phyloP scores from a whole-genome alignment of 2,329 filamentous ascomycete genomes.

The Coniella lustricola region DNA sequence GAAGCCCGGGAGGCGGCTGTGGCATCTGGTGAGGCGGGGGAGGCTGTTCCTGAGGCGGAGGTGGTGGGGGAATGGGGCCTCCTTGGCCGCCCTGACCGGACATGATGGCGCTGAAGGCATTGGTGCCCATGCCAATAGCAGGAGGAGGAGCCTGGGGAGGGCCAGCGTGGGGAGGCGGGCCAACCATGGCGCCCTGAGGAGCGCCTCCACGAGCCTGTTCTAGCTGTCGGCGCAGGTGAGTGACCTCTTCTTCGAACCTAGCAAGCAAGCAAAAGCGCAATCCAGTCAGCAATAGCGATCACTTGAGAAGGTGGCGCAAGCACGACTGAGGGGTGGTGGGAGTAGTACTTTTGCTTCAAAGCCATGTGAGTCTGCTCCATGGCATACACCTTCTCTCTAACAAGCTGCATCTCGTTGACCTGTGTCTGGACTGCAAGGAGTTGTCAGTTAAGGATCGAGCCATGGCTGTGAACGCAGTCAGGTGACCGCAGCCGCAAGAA shows the following conservation, averaged over 20 bases:
- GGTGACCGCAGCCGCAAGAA: background rate
- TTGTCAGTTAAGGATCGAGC: slow-evolving; percentile 16
- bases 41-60: slow-evolving; percentile 50
- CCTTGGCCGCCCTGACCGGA: slow-evolving; percentile 76
- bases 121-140: slow-evolving; percentile 82
- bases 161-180: slow-evolving; percentile 66
- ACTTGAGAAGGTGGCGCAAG: no score
- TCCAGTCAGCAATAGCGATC: slow-evolving; percentile 8
- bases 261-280: background rate
- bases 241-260: slow-evolving; percentile 92
- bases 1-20: slow-evolving; percentile 65
- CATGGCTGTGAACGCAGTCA: slow-evolving; percentile 1
- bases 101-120: slow-evolving; percentile 95
- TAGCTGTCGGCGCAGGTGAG: slow-evolving; percentile 78
- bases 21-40: slow-evolving; percentile 56
- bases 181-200: slow-evolving; percentile 53
- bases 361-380: slow-evolving; percentile 85
- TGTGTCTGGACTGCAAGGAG: slow-evolving; percentile 68
- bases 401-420: slow-evolving; percentile 90
- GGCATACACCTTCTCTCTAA: slow-evolving; percentile 86
- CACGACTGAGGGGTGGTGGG: background rate
- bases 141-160: slow-evolving; percentile 81
- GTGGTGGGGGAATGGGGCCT: slow-evolving; percentile 75
- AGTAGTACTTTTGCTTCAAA: slow-evolving; percentile 81
- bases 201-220: slow-evolving; percentile 62